Base-by-base conservation (phyloP, 23 red algal species). In the Gracilariopsis chorda region DNA sequence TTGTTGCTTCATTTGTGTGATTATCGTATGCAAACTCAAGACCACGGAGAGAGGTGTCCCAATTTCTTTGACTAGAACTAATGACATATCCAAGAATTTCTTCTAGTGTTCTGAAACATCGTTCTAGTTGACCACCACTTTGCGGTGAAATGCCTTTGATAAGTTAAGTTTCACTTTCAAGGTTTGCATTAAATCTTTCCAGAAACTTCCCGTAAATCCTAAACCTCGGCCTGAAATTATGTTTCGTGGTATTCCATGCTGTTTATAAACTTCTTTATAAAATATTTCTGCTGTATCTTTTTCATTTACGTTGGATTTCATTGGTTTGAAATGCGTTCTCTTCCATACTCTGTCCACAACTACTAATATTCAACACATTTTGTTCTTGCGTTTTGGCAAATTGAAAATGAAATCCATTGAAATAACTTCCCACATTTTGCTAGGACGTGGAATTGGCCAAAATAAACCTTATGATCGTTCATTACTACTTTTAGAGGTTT, bases 1-100 rank as follows among this genome's bases (percentile, higher is more conserved):
- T 0, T 20, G 72, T n/a, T n/a, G n/a, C n/a, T n/a, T n/a, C n/a
- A n/a, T n/a, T n/a, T n/a, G n/a, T n/a, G 29, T 48, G 8, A 30
- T 84, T 84, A 12, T 84, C 48, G 34, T 84, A 84, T 21, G 59
- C 34, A 49, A 84, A 84, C 25, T 65, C 59, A 49, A 84, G 30
- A 47, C 80, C 59, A 45, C 56, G 35, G 35, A 84, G 58, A 34
- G 41, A 84, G 0, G 28, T 44, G 19, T 84, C 27, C 51, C 80
- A 84, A 48, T 84, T 58, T 20, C 49, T 84, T 45, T 84, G 5
- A 9, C 0, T 84, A 24, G 43, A 84, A 51, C 41, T 69, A 4
- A 84, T 34, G 44, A 84, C 63, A 36, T 40, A 84, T 32, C 55
- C 0, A 44, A 69, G 13, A 34, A 84, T 68, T 69, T 84, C 80